Base-by-base conservation (phyloP, 2,329 filamentous ascomycete species). In the Alternaria hordeiaustralica region DNA sequence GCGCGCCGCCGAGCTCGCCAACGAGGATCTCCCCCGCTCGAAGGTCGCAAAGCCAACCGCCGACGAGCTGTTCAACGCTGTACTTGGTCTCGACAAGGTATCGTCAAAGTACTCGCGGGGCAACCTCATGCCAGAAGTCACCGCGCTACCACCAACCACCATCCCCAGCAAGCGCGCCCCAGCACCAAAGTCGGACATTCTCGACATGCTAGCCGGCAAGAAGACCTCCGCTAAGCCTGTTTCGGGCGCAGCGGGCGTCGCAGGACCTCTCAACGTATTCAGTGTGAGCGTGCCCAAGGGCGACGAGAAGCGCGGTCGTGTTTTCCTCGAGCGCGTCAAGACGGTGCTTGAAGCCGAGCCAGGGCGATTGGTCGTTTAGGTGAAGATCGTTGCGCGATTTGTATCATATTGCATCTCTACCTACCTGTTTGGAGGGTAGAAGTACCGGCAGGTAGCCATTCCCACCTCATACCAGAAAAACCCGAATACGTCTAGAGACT, bases 261-360 rank as follows among this genome's bases (percentile, higher is more conserved):
- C 84, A 21, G 76, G 83, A 4, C 87, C 89, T 13, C 82, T 88
- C 58, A 96, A 97, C 78, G 83, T 94, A 0, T 97, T 98, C 78
- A 95, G 89, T 73, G 83, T 99, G 55, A 90, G 85, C 26, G 94
- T 97, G 20, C 89, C 91, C 43, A 89, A 87, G 81, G 88, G 87
- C 9, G 96, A 99, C 79, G 92, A 94, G 86, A 88, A 90, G 83
- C 87, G 94, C 73, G 96, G 93, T 13, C 86, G 88, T 75, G 85
- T 90, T 11, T 99, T 97, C 83, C 81, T 99, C 68, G 91, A 95
- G 82, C 88, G 93, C 72, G 87, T 97, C 76, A 97, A 97, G 88
- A 83, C 86, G 49, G 89, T 95, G 25, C 81, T 99, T 71, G 79
- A 82, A 65, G 75, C 63, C 13, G 78, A 81, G 60, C 79, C 80